Conservation (phyloP, 2,329 filamentous ascomycete species). For the Trichoderma gracile region DNA sequence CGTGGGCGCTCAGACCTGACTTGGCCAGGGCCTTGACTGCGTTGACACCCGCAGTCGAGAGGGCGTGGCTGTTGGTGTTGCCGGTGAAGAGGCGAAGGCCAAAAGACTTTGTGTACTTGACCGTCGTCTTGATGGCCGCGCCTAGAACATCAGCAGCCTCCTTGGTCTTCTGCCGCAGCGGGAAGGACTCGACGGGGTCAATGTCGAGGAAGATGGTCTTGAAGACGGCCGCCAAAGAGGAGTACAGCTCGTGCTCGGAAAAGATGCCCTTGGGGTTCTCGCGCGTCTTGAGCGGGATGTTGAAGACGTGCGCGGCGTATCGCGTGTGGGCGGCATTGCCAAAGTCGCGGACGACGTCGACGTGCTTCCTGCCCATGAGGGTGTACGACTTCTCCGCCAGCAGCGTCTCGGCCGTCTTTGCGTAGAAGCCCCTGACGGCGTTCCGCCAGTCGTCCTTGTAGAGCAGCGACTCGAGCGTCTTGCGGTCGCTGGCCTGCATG, state of each 20-base stretch:
- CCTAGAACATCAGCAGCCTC: slow-evolving; percentile 61
- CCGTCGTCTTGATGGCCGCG: slow-evolving; percentile 61
- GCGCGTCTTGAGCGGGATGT: slow-evolving; percentile 65
- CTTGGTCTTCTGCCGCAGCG: slow-evolving; percentile 59
- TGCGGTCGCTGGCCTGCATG: slow-evolving; percentile 37
- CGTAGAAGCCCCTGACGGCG: slow-evolving; percentile 67
- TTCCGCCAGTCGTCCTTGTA: slow-evolving; percentile 62
- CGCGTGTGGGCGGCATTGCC: slow-evolving; percentile 66
- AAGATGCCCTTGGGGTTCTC: slow-evolving; percentile 61
- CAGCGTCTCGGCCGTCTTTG: slow-evolving; percentile 60
- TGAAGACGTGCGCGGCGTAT: slow-evolving; percentile 64
- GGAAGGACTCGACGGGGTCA: slow-evolving; percentile 67
- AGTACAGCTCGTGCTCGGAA: slow-evolving; percentile 58
- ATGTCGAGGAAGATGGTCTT: slow-evolving; percentile 65
- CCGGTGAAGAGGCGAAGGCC: slow-evolving; percentile 51
- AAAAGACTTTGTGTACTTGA: slow-evolving; percentile 56
- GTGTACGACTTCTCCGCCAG: slow-evolving; percentile 65
- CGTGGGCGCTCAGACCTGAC: slow-evolving; percentile 59
- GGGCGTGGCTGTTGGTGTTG: slow-evolving; percentile 51
- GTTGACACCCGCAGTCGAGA: slow-evolving; percentile 65
- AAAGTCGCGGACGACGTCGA: slow-evolving; percentile 71
- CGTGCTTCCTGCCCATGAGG: slow-evolving; percentile 56
- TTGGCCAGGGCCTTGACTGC: slow-evolving; percentile 67
- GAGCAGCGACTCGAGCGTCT: slow-evolving; percentile 58
- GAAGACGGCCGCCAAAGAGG: slow-evolving; percentile 66